Evolutionary conservation across 805 yeast species (phyloP).

Genomic region (Ogataea corticis): DNA sequence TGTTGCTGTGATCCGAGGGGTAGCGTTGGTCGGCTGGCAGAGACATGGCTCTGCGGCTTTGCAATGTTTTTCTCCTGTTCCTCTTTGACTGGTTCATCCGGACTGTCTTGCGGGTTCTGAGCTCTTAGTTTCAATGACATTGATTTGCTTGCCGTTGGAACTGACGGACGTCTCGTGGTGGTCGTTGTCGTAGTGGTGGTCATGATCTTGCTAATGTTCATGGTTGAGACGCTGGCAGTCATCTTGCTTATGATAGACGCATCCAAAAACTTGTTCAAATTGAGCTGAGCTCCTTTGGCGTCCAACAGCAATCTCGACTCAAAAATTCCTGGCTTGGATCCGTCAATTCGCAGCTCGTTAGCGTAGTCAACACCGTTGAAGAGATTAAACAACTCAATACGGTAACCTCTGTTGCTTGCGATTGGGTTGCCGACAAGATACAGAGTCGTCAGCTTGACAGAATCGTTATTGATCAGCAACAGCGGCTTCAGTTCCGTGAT

Average conservation of each 20-base stretch:
- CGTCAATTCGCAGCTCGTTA: slow-evolving; percentile 53
- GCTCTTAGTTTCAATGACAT: not conserved
- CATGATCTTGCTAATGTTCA: slow-evolving; percentile 32
- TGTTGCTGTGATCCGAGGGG: not conserved
- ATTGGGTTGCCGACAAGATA: slow-evolving; percentile 42
- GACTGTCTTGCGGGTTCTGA: too few species aligned
- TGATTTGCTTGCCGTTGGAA: not conserved
- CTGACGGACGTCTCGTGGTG: slow-evolving; percentile 8
- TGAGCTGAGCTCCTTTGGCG: slow-evolving; percentile 45
- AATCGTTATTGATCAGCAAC: slow-evolving; percentile 28
- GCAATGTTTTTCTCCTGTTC: too few species aligned
- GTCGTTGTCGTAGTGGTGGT: slow-evolving; percentile 25
- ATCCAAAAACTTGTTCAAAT: slow-evolving; percentile 42
- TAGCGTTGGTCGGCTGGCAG: not conserved
- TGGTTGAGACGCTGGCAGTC: slow-evolving; percentile 39
- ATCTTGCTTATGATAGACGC: slow-evolving; percentile 37
- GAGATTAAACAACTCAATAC: slow-evolving; percentile 56
- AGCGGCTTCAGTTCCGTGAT: slow-evolving; percentile 43
- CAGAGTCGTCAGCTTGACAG: slow-evolving; percentile 27
- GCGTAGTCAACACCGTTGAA: slow-evolving; percentile 53
- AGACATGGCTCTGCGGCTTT: too few species aligned
- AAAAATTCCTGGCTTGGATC: slow-evolving; percentile 61
- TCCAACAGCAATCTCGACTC: slow-evolving; percentile 57
- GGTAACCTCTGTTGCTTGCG: slow-evolving; percentile 40
- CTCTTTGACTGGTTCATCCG: too few species aligned